These are phyloP conservation scores for Apiotrichum veenhuisii DNA, from an alignment of 1,284 basidiomycete genomes.

Conservation along the genomic window DNA sequence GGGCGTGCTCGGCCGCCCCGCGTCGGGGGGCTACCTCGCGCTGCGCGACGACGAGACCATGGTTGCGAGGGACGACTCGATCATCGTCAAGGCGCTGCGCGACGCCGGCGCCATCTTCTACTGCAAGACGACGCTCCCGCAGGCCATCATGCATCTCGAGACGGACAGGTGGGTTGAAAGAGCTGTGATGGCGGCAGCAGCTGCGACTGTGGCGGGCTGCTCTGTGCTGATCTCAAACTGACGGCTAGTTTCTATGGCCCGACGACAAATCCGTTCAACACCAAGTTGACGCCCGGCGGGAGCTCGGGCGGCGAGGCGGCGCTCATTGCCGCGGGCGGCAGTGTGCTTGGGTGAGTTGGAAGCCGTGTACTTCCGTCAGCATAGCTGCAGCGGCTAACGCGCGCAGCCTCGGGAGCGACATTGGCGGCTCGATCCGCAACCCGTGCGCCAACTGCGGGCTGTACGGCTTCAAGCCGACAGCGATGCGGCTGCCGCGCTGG, in stretches of 20 bases:
- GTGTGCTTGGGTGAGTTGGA: conserved; percentile 10
- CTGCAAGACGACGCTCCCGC: conserved; percentile 20
- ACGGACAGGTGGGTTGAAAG: too few relatives aligned
- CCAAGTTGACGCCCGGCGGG: conserved; percentile 45
- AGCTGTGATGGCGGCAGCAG: too few relatives aligned
- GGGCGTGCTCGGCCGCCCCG: too few relatives aligned
- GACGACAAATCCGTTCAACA: conserved; percentile 48
- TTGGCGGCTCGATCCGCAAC: conserved; percentile 44
- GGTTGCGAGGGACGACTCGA: conserved; percentile 12
- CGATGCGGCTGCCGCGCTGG: conserved; percentile 38
- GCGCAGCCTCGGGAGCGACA: conserved; percentile 52
- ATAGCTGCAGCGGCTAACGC: too few relatives aligned
- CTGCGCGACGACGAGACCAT: conserved; percentile 20
- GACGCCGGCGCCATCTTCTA: conserved; percentile 28
- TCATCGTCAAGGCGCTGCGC: conserved; percentile 20
- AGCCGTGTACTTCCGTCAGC: too few relatives aligned
- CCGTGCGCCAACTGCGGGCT: conserved; percentile 39
- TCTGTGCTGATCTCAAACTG: too few relatives aligned
- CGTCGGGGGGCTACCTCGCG: conserved; percentile 13
- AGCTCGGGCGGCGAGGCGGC: conserved; percentile 51
- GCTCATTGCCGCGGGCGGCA: conserved; percentile 42
- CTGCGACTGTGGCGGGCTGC: too few relatives aligned
- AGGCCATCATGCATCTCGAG: conserved; percentile 35
- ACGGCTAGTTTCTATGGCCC: too few relatives aligned
- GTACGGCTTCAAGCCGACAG: conserved; percentile 44